Evolutionary conservation across 1,139 yeast genomes (phyloP), one percentile per base, ranked within the genome.

Genomic region (Kodamaea anthophila): DNA sequence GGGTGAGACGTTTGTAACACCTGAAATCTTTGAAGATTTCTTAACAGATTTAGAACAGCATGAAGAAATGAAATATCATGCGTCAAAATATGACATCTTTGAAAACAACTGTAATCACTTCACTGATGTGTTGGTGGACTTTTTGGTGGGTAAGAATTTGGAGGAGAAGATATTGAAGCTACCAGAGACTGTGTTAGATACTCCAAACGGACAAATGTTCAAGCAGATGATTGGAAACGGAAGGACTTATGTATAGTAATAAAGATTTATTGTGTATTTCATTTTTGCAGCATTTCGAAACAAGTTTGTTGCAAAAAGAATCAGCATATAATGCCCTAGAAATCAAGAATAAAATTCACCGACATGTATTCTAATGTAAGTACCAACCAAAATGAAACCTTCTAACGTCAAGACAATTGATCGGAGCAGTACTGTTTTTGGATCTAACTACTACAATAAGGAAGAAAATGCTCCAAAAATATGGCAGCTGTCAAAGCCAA

Each of bases 31-130:
- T 18, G 51, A 56, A 13, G 84, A 74, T 26, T 77, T 65, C 44
- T 42, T 79, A 26, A 59, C 58, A 3, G 81, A 77, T 27, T 51
- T 77, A 21, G 54, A 54, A 15, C 38, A 44, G 28, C 57, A 58
- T 30, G 61, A 60, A 9, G 69, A 61, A 15, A 38, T 41, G 38
- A 64, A 62, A 39, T 77, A 65, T 44, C 60, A 65, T 21, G 69
- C 74, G 1, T 56, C 56, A 6, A 60, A 54, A 14, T 79, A 79
- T 48, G 76, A 77, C 39, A 53, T 79, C 38, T 76, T 79, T 38
- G 70, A 70, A 32, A 78, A 78, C 51, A 79, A 79, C 46, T 79
- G 87, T 51, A 79, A 79, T 52, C 82, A 79, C 41, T 77, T 79
- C 53, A 65, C 81, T 10, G 70, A 77, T 39, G 74, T 68, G 27